Evolutionary conservation across 371 early-diverging fungal species (phyloP).

Genomic region (Mucor racemosus): DNA sequence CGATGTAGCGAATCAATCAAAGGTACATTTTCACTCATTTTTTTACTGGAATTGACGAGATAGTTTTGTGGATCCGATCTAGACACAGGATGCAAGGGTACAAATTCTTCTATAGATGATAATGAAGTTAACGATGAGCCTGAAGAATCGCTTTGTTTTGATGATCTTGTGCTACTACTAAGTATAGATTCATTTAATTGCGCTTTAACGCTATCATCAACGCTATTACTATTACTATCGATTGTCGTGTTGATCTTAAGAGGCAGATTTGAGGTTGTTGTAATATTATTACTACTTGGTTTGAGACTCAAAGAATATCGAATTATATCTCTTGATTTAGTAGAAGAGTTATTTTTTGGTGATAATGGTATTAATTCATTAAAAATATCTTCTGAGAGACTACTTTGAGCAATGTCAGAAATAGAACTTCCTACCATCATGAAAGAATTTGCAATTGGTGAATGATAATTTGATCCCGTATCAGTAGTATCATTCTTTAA

Average conservation of each 20-base stretch:
- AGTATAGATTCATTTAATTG: neutral
- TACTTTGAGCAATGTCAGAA: conserved; percentile 11
- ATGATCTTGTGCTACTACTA: neutral
- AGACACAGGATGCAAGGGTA: neutral
- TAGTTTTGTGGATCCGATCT: neutral
- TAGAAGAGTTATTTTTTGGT: neutral
- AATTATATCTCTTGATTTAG: neutral
- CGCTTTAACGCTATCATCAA: neutral
- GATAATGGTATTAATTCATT: conserved; percentile 8
- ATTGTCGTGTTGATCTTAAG: neutral
- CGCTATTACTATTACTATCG: neutral
- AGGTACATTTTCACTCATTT: conserved; percentile 1
- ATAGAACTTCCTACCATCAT: conserved; percentile 5
- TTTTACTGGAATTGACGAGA: neutral
- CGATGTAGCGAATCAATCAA: conserved; percentile 3
- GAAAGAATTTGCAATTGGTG: conserved; percentile 9
- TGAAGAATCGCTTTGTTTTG: neutral
- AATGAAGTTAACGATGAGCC: neutral
- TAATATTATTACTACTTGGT: neutral
- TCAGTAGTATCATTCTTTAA: neutral
- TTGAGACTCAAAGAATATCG: neutral
- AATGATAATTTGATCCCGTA: neutral
- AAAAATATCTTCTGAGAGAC: conserved; percentile 19
- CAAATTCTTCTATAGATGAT: neutral
- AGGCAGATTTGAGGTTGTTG: neutral